These are phyloP conservation scores for Cadophora sp. DNA, from an alignment of 2,329 filamentous ascomycete species.

Conservation along the genomic window DNA sequence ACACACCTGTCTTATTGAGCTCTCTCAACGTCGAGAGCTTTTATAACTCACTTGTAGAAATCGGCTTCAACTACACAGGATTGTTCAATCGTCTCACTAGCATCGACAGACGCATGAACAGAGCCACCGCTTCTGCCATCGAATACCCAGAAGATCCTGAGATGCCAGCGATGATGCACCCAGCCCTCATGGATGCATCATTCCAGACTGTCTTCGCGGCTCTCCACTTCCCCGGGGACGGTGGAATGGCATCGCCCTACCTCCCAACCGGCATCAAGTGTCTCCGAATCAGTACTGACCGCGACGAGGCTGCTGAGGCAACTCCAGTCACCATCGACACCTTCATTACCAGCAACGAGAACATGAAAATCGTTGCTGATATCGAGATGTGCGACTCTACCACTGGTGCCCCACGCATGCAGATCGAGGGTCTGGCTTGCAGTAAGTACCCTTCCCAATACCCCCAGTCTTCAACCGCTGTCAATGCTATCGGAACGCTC, in stretches of 20 bases:
- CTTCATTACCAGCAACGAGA: conserved; percentile 26
- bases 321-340: conserved; percentile 25
- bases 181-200: conserved; percentile 61
- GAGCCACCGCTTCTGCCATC: conserved; percentile 47
- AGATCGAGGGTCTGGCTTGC: conserved; percentile 26
- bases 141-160: conserved; percentile 27
- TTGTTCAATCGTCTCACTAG: conserved; percentile 23
- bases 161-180: conserved; percentile 49
- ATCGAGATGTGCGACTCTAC: conserved; percentile 24
- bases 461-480: too few relatives aligned
- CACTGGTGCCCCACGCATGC: conserved; percentile 22
- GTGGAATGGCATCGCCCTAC: conserved; percentile 24
- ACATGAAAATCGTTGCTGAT: conserved; percentile 27
- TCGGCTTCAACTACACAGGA: conserved; percentile 27
- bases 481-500: too few relatives aligned
- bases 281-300: conserved; percentile 26
- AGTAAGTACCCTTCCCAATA: background rate
- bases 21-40: conserved; percentile 24
- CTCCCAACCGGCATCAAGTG: conserved; percentile 26
- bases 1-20: conserved; percentile 20
- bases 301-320: conserved; percentile 23
- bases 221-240: conserved; percentile 24
- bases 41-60: conserved; percentile 23
- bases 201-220: conserved; percentile 57
- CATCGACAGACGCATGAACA: conserved; percentile 27